phyloP scores from a whole-genome alignment of 371 early-diverging fungal genomes.

The Apophysomyces elegans region DNA sequence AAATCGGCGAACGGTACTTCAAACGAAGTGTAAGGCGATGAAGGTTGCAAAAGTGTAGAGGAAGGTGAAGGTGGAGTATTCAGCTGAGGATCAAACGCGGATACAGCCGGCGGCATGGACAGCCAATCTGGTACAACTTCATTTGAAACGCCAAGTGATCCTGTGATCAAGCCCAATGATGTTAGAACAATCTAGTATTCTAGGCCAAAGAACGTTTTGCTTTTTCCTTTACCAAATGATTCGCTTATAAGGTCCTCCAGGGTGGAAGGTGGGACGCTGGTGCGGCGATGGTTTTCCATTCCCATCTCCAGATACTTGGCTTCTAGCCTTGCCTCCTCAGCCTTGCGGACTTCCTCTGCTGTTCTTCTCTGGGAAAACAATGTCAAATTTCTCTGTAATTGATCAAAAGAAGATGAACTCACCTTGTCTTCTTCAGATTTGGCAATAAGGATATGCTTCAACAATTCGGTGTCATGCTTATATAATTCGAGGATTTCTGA shows the following conservation, averaged over 20 bases:
- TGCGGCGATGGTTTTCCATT: conserved; percentile 23
- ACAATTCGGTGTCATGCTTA: conserved; percentile 51
- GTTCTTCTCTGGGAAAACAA: conserved; percentile 36
- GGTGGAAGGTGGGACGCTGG: conserved; percentile 30
- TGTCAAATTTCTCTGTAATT: background rate
- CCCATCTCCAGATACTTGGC: conserved; percentile 49
- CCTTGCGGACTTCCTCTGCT: conserved; percentile 49
- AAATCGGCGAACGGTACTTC: conserved; percentile 50
- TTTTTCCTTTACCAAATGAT: conserved; percentile 22
- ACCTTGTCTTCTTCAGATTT: conserved; percentile 63
- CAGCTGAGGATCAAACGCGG: conserved; percentile 8
- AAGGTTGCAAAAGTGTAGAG: conserved; percentile 32
- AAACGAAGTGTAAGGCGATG: conserved; percentile 36
- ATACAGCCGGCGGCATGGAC: conserved; percentile 9
- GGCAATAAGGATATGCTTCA: conserved; percentile 53
- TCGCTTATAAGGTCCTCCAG: conserved; percentile 28
- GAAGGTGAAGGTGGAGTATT: conserved; percentile 45
- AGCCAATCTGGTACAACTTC: conserved; percentile 18
- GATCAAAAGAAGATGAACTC: conserved; percentile 11
- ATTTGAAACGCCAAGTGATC: conserved; percentile 21
- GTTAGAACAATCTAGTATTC: background rate
- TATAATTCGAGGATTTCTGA: conserved; percentile 55
- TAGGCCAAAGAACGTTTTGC: background rate
- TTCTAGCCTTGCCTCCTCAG: conserved; percentile 49
- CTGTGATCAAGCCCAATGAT: conserved; percentile 11